phyloP scores from a whole-genome alignment of 352 stramenopile species.

The Phytopythium sindhum region DNA sequence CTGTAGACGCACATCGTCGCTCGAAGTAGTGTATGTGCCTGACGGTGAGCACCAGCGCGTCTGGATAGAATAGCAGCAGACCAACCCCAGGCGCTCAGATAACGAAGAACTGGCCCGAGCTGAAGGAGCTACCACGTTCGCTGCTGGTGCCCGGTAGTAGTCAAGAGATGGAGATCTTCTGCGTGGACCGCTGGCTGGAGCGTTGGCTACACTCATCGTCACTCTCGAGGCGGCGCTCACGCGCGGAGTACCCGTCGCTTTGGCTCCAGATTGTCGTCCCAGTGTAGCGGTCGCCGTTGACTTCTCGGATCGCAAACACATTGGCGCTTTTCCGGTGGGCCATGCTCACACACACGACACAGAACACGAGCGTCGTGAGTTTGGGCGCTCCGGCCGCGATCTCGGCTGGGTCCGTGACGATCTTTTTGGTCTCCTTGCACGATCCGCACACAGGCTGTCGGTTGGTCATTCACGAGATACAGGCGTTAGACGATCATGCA shows the following conservation, averaged over 20 bases:
- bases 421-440: slow-evolving; percentile 31
- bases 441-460: slow-evolving; percentile 32
- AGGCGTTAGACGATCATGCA: slow-evolving; percentile 3
- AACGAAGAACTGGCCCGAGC: slow-evolving; percentile 4
- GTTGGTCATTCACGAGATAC: not conserved
- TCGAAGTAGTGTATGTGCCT: not conserved
- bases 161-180: slow-evolving; percentile 8
- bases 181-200: slow-evolving; percentile 6
- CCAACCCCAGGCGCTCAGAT: not conserved
- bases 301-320: slow-evolving; percentile 27
- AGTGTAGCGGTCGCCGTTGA: not conserved
- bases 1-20: no score
- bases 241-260: slow-evolving; percentile 1
- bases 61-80: not conserved
- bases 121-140: not conserved
- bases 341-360: slow-evolving; percentile 31
- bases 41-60: not conserved
- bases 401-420: slow-evolving; percentile 25
- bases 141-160: slow-evolving; percentile 7
- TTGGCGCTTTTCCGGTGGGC: slow-evolving; percentile 27
- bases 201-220: not conserved
- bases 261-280: slow-evolving; percentile 5
- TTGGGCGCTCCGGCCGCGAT: slow-evolving; percentile 14
- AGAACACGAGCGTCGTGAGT: slow-evolving; percentile 29
- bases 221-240: not conserved